Evolutionary conservation across 371 early-diverging fungal genomes (phyloP), one percentile per base, ranked within the genome.

Genomic region (Conidiobolus incongruus): DNA sequence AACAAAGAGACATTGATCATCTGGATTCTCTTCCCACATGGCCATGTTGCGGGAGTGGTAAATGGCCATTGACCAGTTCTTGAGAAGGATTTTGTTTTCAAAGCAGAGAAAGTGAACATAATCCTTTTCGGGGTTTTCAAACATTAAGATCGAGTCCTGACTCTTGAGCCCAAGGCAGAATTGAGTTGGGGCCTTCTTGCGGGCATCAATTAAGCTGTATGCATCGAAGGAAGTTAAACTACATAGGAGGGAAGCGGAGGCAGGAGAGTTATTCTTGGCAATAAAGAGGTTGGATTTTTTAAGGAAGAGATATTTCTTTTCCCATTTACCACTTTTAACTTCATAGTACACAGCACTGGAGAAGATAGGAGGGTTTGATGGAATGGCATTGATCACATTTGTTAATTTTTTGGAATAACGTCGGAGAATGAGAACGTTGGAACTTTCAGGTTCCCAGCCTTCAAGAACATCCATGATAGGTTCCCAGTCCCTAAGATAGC

Each of bases 131-230:
- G 72, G 67, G 35, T 75, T 75, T 49, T 88, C 83, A 56, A 81
- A 90, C 44, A 77, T 65, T 24, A 63, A 63, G 17, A 76, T 53
- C 43, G 66, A 68, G 45, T 78, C 67, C 48, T 80, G 79, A 0
- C 83, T 81, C 54, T 86, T 76, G 11, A 93, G 59, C 0, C 81
- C 81, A 65, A 93, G 81, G 13, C 75, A 70, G 61, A 62, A 87
- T 12, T 71, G 55, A 15, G 86, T 84, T 0, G 88, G 87, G 6
- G 80, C 62, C 40, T 68, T 70, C 38, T 68, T 65, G 3, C 62
- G 55, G 7, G 66, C 54, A 36, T 64, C 59, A 3, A 66, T 62
- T 28, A 75, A 59, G 11, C 85, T 77, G 54, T 83, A 89, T 2
- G 85, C 81, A 46, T 80, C 82, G 59, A 72, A 81, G 45, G 68